Percentiles rank a stretch among this genome's conserved stretches.
phyloP scores from a whole-genome alignment of 2,329 filamentous ascomycete genomes.

The Rutstroemia sp. region DNA sequence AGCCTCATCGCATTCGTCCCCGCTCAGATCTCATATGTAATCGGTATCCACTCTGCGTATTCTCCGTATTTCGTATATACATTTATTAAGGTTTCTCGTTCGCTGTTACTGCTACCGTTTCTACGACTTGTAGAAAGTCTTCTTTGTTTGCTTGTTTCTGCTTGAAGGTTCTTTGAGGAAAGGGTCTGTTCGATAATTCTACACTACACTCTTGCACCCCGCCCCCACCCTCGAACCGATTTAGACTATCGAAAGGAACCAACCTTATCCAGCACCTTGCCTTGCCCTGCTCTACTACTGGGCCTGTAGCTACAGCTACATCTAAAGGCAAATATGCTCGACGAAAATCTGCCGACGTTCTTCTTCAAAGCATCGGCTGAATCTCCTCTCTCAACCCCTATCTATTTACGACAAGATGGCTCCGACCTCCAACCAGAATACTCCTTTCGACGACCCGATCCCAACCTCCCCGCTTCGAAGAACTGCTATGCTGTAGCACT shows the following conservation, averaged over 20 bases:
- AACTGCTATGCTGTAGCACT: constrained; percentile 85
- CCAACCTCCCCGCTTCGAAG: constrained; percentile 57
- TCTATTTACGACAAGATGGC: constrained; percentile 62
- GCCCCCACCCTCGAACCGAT: no score
- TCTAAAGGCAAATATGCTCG: constrained; percentile 55
- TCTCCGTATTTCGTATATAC: no score
- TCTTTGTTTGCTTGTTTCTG: no score
- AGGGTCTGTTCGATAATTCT: no score
- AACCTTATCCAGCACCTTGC: no score
- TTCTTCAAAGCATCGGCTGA: constrained; percentile 44
- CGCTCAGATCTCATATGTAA: not conserved
- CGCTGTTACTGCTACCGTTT: no score
- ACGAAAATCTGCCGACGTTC: constrained; percentile 84
- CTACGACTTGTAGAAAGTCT: no score
- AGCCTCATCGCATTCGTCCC: not conserved
- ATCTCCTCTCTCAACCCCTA: constrained; percentile 46
- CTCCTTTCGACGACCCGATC: constrained; percentile 68
- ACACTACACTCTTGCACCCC: no score
- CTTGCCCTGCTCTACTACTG: not conserved
- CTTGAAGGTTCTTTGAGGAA: no score
- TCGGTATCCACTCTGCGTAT: not conserved
- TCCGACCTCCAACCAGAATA: constrained; percentile 76
- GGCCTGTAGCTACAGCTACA: not conserved
- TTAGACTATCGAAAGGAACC: no score
- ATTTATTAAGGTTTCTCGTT: no score